phyloP scores from a whole-genome alignment of 2,329 filamentous ascomycete species.

The Claviceps sp. region DNA sequence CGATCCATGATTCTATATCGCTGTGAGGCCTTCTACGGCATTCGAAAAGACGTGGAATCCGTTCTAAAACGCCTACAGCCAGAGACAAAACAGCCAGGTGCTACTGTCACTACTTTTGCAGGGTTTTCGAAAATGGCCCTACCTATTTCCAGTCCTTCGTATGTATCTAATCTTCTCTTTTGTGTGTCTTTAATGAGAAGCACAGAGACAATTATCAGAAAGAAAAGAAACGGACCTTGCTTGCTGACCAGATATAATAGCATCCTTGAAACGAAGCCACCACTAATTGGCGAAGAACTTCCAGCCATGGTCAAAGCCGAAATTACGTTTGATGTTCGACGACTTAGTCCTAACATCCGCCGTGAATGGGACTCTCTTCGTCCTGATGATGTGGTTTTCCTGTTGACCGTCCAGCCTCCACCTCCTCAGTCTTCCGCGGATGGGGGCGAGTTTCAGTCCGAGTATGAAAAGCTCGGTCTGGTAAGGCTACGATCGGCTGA shows the following conservation, averaged over 20 bases:
- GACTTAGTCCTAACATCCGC: slow-evolving; percentile 60
- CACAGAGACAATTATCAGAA: background rate
- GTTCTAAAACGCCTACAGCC: slow-evolving; percentile 69
- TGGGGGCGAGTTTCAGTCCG: slow-evolving; percentile 27
- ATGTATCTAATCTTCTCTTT: slow-evolving; percentile 9
- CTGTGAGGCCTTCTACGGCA: slow-evolving; percentile 84
- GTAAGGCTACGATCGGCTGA: slow-evolving; percentile 67
- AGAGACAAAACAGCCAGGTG: slow-evolving; percentile 47
- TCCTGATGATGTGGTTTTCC: slow-evolving; percentile 78
- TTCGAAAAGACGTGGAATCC: slow-evolving; percentile 80
- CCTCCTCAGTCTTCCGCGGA: slow-evolving; percentile 39
- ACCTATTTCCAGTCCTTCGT: slow-evolving; percentile 67
- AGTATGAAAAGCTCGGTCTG: slow-evolving; percentile 52
- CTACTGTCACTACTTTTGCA: slow-evolving; percentile 54
- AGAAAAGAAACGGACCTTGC: background rate
- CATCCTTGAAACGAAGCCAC: slow-evolving; percentile 72
- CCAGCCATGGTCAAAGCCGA: slow-evolving; percentile 82
- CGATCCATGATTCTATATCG: slow-evolving; percentile 80
- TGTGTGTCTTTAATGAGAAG: background rate
- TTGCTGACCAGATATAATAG: slow-evolving; percentile 14
- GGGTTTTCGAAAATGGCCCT: slow-evolving; percentile 89
- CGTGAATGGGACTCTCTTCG: slow-evolving; percentile 83
- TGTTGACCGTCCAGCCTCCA: slow-evolving; percentile 60
- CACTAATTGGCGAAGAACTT: slow-evolving; percentile 68
- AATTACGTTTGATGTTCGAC: slow-evolving; percentile 69